Evolutionary conservation across 345 rosid genomes (phyloP).

Genomic region (Brassica nigra): DNA sequence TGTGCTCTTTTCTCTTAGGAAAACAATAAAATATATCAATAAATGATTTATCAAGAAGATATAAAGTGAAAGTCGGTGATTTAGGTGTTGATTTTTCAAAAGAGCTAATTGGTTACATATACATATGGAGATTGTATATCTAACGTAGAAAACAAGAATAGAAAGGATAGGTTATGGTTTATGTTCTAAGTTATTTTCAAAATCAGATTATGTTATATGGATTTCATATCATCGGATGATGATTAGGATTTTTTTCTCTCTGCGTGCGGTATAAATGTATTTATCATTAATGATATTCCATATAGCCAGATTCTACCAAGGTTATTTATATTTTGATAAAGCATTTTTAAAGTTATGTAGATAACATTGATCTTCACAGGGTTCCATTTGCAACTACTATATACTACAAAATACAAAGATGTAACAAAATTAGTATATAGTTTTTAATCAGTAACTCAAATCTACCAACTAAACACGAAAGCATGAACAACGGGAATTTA

Average conservation of each 20-base stretch:
- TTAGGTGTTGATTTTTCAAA: conserved; percentile 16
- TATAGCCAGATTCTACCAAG: not conserved
- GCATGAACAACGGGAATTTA: not conserved
- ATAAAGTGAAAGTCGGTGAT: conserved; percentile 23
- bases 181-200: not conserved
- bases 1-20: not conserved
- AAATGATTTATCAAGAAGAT: not conserved
- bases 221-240: not conserved
- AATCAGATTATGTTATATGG: not conserved
- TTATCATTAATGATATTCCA: not conserved
- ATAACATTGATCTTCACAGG: not conserved
- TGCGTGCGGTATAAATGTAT: not conserved
- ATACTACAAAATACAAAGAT: not conserved
- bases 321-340: not conserved
- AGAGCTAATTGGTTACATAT: not conserved
- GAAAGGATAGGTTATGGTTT: not conserved
- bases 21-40: not conserved
- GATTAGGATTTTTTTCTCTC: not conserved
- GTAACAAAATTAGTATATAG: not conserved
- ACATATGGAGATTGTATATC: not conserved
- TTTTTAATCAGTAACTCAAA: not conserved
- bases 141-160: not conserved
- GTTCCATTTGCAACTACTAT: not conserved
- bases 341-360: not conserved
- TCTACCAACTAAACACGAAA: not conserved